phyloP scores from a whole-genome alignment of 1,284 basidiomycete species.

The Pisolithus thermaeus region DNA sequence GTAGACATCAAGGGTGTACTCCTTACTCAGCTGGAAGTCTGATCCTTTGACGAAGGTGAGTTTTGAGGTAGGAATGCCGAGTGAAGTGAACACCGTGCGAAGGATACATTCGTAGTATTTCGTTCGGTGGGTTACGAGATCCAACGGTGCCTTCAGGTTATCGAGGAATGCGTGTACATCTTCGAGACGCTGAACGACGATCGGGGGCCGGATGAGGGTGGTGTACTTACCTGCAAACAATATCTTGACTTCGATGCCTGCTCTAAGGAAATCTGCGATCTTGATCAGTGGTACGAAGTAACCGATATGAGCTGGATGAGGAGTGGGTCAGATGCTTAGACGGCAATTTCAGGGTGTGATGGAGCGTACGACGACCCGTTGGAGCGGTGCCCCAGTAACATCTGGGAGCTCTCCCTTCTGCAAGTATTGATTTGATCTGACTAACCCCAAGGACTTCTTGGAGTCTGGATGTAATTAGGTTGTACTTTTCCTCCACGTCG shows the following conservation, averaged over 20 bases:
- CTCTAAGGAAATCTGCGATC: slow-evolving; percentile 93
- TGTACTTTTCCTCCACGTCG: slow-evolving; percentile 61
- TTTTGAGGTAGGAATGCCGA: slow-evolving; percentile 87
- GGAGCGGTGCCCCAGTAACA: slow-evolving; percentile 94
- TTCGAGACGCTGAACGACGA: slow-evolving; percentile 27
- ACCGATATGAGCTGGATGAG: slow-evolving; percentile 79
- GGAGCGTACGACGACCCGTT: slow-evolving; percentile 82
- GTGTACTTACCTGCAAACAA: slow-evolving; percentile 69
- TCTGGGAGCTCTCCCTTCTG: slow-evolving; percentile 72
- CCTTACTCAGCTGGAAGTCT: slow-evolving; percentile 85
- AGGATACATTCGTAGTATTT: slow-evolving; percentile 89
- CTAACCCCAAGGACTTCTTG: slow-evolving; percentile 90
- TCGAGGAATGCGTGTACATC: slow-evolving; percentile 98
- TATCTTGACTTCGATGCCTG: slow-evolving; percentile 88
- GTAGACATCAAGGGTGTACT: slow-evolving; percentile 97
- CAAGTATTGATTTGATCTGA: slow-evolving; percentile 75
- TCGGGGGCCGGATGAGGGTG: neutral
- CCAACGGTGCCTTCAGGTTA: slow-evolving; percentile 96
- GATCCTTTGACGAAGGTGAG: slow-evolving; percentile 87
- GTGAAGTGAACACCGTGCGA: slow-evolving; percentile 77
- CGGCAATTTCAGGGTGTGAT: neutral
- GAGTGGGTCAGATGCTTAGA: slow-evolving; percentile 1
- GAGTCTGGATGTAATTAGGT: slow-evolving; percentile 82
- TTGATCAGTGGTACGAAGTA: slow-evolving; percentile 96
- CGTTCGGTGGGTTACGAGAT: slow-evolving; percentile 85